phyloP scores from a whole-genome alignment of 768 basidiomycete species.

The Tricholomella constricta region DNA sequence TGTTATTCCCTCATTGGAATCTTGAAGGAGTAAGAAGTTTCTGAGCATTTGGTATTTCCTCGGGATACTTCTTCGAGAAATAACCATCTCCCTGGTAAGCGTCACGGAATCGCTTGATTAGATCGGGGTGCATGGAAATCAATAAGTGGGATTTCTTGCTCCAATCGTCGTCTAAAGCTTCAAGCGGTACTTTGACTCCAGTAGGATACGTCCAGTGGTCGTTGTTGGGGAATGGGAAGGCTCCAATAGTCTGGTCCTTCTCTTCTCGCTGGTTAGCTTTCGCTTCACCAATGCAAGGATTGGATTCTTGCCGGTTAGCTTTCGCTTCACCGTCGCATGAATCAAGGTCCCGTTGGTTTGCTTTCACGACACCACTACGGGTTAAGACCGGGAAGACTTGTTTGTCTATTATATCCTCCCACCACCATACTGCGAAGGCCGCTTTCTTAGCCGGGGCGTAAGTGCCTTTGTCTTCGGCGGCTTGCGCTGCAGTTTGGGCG shows the following conservation, averaged over 20 bases:
- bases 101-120: not conserved
- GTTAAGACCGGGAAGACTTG: not conserved
- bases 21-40: not conserved
- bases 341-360: no score
- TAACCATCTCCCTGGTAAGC: not conserved
- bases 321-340: no score
- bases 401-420: constrained; percentile 23
- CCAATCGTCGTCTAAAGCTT: not conserved
- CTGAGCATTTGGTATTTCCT: not conserved
- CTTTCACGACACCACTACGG: no score
- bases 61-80: not conserved
- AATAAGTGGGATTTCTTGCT: not conserved
- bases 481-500: not conserved
- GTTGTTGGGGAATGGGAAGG: not conserved
- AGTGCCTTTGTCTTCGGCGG: no score
- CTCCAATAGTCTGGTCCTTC: no score
- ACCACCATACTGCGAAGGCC: constrained; percentile 18
- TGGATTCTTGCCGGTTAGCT: no score
- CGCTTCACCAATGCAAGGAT: no score
- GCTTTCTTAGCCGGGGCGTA: constrained; percentile 25
- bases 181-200: not conserved
- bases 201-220: not conserved
- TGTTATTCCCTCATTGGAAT: not conserved
- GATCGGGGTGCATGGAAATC: not conserved
- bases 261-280: no score